phyloP scores from a whole-genome alignment of 2,329 filamentous ascomycete genomes.

The Cladophialophora exuberans region DNA sequence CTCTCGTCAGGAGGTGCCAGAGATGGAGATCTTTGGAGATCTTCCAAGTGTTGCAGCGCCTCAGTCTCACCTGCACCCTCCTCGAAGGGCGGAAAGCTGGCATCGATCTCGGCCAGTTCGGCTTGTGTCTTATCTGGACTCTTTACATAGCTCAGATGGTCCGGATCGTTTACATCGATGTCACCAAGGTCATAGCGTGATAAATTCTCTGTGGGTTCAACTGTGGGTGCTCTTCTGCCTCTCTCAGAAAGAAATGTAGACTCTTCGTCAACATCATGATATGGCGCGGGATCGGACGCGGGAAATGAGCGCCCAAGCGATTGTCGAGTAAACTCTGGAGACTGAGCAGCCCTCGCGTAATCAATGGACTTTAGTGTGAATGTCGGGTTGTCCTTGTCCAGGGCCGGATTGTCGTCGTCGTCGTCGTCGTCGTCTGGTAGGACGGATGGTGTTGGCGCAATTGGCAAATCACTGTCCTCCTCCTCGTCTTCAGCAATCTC shows the following conservation, averaged over 20 bases:
- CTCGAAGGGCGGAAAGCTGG: slow-evolving; percentile 43
- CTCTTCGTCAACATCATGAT: slow-evolving; percentile 33
- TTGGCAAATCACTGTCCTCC: slow-evolving; percentile 46
- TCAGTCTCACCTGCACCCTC: slow-evolving; percentile 36
- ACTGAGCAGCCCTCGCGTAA: slow-evolving; percentile 8
- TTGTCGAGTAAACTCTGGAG: slow-evolving; percentile 16
- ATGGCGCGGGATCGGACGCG: slow-evolving; percentile 49
- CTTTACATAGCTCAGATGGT: slow-evolving; percentile 16
- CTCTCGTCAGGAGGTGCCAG: slow-evolving; percentile 18
- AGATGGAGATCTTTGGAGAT: slow-evolving; percentile 22
- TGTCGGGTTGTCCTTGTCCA: slow-evolving; percentile 17
- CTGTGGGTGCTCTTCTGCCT: slow-evolving; percentile 45
- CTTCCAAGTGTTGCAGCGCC: slow-evolving; percentile 19
- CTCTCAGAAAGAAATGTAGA: slow-evolving; percentile 42
- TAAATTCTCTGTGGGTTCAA: slow-evolving; percentile 42
- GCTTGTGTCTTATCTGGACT: slow-evolving; percentile 43
- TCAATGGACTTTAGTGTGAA: slow-evolving; percentile 32
- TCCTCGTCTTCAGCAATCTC: slow-evolving; percentile 49
- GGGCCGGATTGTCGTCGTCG: neutral
- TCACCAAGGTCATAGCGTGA: slow-evolving; percentile 49
- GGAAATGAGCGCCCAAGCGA: slow-evolving; percentile 44
- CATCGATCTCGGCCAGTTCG: slow-evolving; percentile 43
- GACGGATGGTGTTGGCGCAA: slow-evolving; percentile 31
- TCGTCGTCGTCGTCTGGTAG: slow-evolving; percentile 29
- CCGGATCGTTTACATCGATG: slow-evolving; percentile 44